Conservation (phyloP, 768 basidiomycete genomes). For the Dendrothele bispora region DNA sequence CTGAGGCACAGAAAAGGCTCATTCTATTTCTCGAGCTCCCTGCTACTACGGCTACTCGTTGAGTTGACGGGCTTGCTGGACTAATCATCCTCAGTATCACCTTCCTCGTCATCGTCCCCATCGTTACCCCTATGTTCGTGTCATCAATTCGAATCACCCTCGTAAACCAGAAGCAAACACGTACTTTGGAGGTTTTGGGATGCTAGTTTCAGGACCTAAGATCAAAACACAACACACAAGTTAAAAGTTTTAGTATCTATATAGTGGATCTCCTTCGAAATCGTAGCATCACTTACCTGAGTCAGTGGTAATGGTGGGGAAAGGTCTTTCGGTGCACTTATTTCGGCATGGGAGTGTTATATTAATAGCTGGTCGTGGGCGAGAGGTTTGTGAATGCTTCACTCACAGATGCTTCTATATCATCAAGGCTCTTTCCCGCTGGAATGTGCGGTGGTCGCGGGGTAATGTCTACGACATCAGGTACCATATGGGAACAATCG, state of each 20-base stretch:
- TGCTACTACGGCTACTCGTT: too few relatives aligned
- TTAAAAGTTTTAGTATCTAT: background rate
- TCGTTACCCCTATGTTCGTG: background rate
- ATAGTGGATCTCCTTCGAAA: background rate
- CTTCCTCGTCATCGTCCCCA: background rate
- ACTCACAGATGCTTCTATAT: background rate
- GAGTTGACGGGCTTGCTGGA: too few relatives aligned
- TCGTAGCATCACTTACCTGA: background rate
- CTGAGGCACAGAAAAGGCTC: too few relatives aligned
- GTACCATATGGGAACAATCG: background rate
- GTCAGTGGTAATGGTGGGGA: background rate
- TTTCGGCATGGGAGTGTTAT: too few relatives aligned
- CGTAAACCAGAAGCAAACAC: background rate
- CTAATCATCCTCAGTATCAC: too few relatives aligned
- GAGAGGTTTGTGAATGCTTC: background rate
- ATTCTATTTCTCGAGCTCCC: too few relatives aligned
- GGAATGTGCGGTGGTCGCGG: background rate
- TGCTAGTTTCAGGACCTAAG: background rate
- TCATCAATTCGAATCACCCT: background rate
- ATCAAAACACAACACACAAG: too few relatives aligned
- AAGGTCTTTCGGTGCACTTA: background rate
- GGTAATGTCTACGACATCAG: background rate
- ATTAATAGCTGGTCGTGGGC: background rate
- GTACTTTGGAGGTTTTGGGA: background rate
- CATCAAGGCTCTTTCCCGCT: background rate